phyloP scores from a whole-genome alignment of 1,284 basidiomycete species.

The Apiotrichum sp. region DNA sequence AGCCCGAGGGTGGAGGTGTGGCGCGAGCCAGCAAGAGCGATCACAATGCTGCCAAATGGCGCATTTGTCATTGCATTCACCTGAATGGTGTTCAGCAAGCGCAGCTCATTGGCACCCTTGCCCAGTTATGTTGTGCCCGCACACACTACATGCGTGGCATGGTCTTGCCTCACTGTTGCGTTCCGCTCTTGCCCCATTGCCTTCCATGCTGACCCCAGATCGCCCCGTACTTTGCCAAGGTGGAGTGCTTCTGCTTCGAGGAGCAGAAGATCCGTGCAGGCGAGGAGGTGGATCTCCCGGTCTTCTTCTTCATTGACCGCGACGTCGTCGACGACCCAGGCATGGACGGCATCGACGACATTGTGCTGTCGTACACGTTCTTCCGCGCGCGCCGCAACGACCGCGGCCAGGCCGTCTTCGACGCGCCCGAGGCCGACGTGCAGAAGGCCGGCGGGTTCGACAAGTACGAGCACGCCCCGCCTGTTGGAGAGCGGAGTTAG shows the following conservation, averaged over 20 bases:
- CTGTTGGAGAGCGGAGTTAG: background rate
- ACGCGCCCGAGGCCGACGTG: slow-evolving; percentile 69
- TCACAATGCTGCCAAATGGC: too few relatives aligned
- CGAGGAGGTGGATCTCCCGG: slow-evolving; percentile 96
- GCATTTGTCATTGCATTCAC: too few relatives aligned
- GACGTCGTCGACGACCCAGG: slow-evolving; percentile 89
- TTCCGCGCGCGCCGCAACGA: slow-evolving; percentile 82
- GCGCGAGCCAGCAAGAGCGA: too few relatives aligned
- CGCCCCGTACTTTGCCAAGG: slow-evolving; percentile 98
- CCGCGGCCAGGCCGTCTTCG: slow-evolving; percentile 74
- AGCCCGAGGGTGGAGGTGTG: background rate
- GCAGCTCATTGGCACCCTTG: too few relatives aligned
- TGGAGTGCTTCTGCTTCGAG: slow-evolving; percentile 99
- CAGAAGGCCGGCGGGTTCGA: slow-evolving; percentile 66
- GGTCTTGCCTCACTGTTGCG: background rate
- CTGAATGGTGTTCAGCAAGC: too few relatives aligned
- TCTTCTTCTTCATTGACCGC: slow-evolving; percentile 98
- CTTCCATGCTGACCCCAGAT: slow-evolving; percentile 54
- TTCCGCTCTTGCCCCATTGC: background rate
- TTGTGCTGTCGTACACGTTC: slow-evolving; percentile 95
- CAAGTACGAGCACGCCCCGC: slow-evolving; percentile 34
- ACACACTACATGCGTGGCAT: too few relatives aligned
- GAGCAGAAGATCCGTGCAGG: slow-evolving; percentile 92
- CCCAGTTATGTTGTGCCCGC: too few relatives aligned
- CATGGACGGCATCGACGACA: slow-evolving; percentile 78